Evolutionary conservation across 2,329 filamentous ascomycete genomes (phyloP).

Genomic region (Hypoxylon sp.): DNA sequence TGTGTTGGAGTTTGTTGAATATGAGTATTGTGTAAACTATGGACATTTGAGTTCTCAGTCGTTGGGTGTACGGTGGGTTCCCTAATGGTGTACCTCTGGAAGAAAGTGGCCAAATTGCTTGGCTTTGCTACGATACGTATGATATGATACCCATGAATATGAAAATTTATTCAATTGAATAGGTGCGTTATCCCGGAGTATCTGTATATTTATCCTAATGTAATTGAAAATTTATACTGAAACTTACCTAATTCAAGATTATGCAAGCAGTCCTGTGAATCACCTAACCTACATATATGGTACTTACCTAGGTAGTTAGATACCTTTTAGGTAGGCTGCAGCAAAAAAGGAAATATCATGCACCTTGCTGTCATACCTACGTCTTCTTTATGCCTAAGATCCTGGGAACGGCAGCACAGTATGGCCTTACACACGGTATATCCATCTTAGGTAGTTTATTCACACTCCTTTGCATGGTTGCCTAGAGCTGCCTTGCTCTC

Average conservation of each 20-base stretch:
- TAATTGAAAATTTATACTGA: background rate
- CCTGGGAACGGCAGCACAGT: too few species aligned
- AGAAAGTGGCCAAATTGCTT: constrained; percentile 6
- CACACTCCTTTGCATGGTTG: background rate
- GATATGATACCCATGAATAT: constrained; percentile 3
- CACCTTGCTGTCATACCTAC: too few species aligned
- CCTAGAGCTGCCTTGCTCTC: background rate
- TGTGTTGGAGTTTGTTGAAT: background rate
- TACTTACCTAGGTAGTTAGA: too few species aligned
- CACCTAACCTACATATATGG: too few species aligned
- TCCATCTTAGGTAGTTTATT: background rate
- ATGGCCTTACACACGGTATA: background rate
- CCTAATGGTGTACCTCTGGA: background rate
- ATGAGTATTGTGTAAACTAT: background rate
- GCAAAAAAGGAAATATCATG: too few species aligned
- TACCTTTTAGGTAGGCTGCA: too few species aligned
- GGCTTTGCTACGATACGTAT: background rate
- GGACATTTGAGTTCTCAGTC: background rate
- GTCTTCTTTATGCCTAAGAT: too few species aligned
- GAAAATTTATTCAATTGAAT: background rate
- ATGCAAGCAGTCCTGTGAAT: too few species aligned
- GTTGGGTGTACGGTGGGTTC: background rate
- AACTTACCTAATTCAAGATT: too few species aligned
- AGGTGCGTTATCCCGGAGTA: background rate
- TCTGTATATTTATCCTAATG: background rate